Evolutionary conservation across 192 early-diverging fungal species (phyloP), one percentile per base, ranked within the genome.

Genomic region (Linnemannia zychae): DNA sequence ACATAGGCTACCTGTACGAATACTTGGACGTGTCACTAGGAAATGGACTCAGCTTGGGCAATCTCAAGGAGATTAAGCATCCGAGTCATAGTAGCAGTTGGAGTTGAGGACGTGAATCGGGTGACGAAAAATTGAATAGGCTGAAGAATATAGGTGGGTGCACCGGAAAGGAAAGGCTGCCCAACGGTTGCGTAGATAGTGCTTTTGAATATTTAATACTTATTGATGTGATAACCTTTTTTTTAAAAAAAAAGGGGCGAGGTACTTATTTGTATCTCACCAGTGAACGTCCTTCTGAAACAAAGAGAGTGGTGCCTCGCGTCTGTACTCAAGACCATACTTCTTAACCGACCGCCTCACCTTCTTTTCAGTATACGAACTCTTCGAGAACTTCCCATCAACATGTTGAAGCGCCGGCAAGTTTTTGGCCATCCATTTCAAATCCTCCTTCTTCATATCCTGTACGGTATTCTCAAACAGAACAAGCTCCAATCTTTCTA

Each of bases 21-120:
- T 74, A 53, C 37, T 11, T 74, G 34, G 72, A 74, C 7, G n/a
- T 74, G 53, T 36, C 52, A 6, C 34, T 74, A 15, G 37, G 63
- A 22, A 74, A 20, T 12, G 52, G 72, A 16, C 37, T 74, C 20
- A 33, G 50, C 4, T 17, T 38, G 38, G n/a, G n/a, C n/a, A n/a
- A n/a, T n/a, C n/a, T n/a, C n/a, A n/a, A n/a, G n/a, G n/a, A n/a
- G n/a, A n/a, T n/a, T n/a, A n/a, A n/a, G n/a, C n/a, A n/a, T n/a
- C n/a, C n/a, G n/a, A n/a, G n/a, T n/a, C n/a, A n/a, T 50, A 38
- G 47, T 34, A 37, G 18, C 36, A 53, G 31, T 53, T 74, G 52
- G 36, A 60, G 17, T 7, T 74, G 36, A 57, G 20, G 36, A 50
- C 7, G 53, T 74, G 7, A 28, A 12, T 31, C 34, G 37, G 28